Evolutionary conservation across 2,329 filamentous ascomycete genomes (phyloP), one percentile per base, ranked within the genome.

Genomic region (Ilyonectria robusta): DNA sequence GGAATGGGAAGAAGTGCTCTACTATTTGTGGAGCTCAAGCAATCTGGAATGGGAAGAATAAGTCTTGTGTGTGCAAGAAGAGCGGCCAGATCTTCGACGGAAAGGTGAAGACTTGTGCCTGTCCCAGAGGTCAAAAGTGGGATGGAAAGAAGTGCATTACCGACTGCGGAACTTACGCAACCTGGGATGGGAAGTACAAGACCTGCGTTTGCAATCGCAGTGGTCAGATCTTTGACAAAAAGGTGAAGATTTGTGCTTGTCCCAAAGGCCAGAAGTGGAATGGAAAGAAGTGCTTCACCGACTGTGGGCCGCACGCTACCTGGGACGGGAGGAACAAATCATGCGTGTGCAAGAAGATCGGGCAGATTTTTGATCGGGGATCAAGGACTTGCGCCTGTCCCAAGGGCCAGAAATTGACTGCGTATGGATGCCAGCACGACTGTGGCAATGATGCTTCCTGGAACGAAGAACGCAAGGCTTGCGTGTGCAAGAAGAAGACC

Each of bases 261-360:
- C 13, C 50, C 23, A n/a, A 8, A 3, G 42, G 31, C 13, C 19
- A 62, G n/a, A 37, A n/a, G 17, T 57, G 37, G 50, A 48, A 62
- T 33, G 59, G 59, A 29, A 40, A 31, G 44, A 47, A 62, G 59
- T 62, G 59, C 21, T 37, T 56, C 15, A 6, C 37, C 19, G 59
- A 56, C 59, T 62, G 59, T 23, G 59, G 59, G 8, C 17, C 37
- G 4, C 26, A 48, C 4, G 59, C 59, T 6, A 23, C 40, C 19
- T 50, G 35, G n/a, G 57, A 59, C 44, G 35, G 37, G 26, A 50
- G 37, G 29, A 33, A 59, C 15, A 47, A 44, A 23, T 31, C 42
- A 44, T 62, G 59, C 31, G 40, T 47, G 17, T 62, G 59, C 37
- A 42, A 56, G 44, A 62, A 62, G 50, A 33, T 23, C 17, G 59